Evolutionary conservation across 1,284 basidiomycete species (phyloP), one percentile per base, ranked within the genome.

Genomic region (Tetrapyrgos nigripes): DNA sequence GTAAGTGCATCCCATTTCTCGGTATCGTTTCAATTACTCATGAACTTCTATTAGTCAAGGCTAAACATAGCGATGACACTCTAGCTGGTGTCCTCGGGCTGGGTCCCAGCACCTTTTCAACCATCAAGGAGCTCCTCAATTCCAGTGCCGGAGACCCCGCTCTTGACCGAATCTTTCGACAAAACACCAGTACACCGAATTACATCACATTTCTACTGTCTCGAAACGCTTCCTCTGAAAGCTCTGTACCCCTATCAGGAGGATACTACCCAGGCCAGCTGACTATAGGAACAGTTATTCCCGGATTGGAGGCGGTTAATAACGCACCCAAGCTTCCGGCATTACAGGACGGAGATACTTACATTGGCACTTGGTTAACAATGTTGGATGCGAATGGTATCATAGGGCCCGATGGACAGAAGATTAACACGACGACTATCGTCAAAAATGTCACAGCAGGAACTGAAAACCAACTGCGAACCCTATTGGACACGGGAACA

Each of bases 321-420:
- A 50, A 58, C 21, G 21, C 33, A n/a, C 44, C 50, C 3, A 53
- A 58, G 33, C 23, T 53, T 24, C 45, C 44, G 8, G 48, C 33
- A 14, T 17, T 50, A 13, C 11, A 45, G 27, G 29, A 53, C 44
- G 21, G 35, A 24, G 44, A 29, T 26, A 3, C 24, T 6, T 8
- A 14, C 31, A 23, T 4, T 50, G 28, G 45, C 23, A 50, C 53
- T 31, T 58, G 57, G 57, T 19, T 23, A 26, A 58, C 57, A 3
- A 4, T 58, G 9, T 52, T 58, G 21, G 57, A 58, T 35, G 21
- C 51, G 1, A 58, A 53, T 24, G 57, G 57, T n/a, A 58, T 58
- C 13, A 53, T 58, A 19, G 50, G 57, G 13, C 57, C 50, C 14
- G 51, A 58, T 49, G 57, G 57, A 19, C 35, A 53, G 43, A 45